Conservation (phyloP, 2,329 filamentous ascomycete genomes). For the Paracoccidioides lutzii region DNA sequence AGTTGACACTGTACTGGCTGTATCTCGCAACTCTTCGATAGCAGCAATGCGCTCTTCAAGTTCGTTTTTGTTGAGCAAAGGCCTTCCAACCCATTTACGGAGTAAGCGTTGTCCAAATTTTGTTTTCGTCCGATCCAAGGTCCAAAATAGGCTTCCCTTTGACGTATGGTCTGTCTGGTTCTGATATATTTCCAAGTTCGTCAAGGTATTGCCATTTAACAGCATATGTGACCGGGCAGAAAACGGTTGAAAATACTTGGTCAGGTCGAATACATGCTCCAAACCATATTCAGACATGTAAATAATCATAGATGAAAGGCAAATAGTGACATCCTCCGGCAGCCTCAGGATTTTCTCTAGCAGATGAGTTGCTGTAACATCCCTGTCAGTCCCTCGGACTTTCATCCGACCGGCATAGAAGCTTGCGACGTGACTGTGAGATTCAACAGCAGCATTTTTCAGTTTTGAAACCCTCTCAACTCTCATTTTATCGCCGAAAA, state of each 20-base stretch:
- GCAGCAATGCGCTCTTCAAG: conserved; percentile 71
- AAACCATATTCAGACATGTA: conserved; percentile 85
- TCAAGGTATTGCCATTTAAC: conserved; percentile 85
- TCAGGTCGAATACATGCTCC: conserved; percentile 89
- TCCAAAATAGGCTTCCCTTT: conserved; percentile 90
- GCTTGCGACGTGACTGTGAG: conserved; percentile 76
- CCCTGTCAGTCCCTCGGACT: conserved; percentile 38
- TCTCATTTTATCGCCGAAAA: conserved; percentile 80
- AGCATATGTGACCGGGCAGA: conserved; percentile 91
- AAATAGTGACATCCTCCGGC: conserved; percentile 76
- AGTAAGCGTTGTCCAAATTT: conserved; percentile 78
- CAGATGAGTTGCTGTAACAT: conserved; percentile 49
- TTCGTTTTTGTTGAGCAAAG: conserved; percentile 60
- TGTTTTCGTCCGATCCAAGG: conserved; percentile 81
- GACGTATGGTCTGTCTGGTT: conserved; percentile 79
- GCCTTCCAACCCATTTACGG: conserved; percentile 88
- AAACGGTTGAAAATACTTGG: conserved; percentile 94
- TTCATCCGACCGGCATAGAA: conserved; percentile 87
- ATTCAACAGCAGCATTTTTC: conserved; percentile 71
- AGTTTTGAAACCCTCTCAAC: conserved; percentile 65
- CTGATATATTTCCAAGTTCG: conserved; percentile 87
- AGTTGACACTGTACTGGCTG: conserved; percentile 51
- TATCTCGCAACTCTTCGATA: conserved; percentile 70
- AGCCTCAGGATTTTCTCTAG: conserved; percentile 78
- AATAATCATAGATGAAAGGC: conserved; percentile 89